Evolutionary conservation across 148 eudicot species (phyloP), one percentile per base, ranked within the genome.

Genomic region (Chenopodium quinoa): DNA sequence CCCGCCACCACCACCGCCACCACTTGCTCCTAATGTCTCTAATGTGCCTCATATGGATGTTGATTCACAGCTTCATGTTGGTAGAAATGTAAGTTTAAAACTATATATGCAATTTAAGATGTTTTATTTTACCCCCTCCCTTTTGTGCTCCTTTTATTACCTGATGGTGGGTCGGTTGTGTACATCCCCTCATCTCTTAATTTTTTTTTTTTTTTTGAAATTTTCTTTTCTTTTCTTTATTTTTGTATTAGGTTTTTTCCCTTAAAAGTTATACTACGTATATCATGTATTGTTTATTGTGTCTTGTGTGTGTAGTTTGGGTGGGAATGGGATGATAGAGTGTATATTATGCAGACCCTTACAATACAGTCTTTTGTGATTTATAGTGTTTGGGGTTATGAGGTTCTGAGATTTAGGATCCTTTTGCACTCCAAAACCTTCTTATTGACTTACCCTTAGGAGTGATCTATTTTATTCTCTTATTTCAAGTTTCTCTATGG

Each of bases 1-100:
- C 44, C 44, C 44, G 8, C 44, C 44, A 6, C 44, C 85, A n/a
- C 85, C 86, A 23, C 86, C 89, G 9, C 91, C 84, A 8, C 87
- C 89, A 22, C 88, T 83, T 37, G 77, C 75, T 25, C 84, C 86
- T 10, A 56, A 69, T 82, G 60, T 85, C 4, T 70, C 89, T 79
- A 54, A 84, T 23, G 37, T 87, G 32, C 78, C 87, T 65, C 80
- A 75, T 81, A 69, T 86, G 87, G 87, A 84, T 72, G 80, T 82
- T 77, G 90, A 89, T 78, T 80, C 89, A 47, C 91, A 89, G 80
- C 87, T 81, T 69, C 89, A 85, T 78, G 84, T 86, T 27, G 84
- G 82, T 81, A 83, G 83, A 80, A 90, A 90, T 85, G 92, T 92
- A 80, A 46, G 83, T 82, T 69, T 6, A 29, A 58, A 29, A 17